A percentile compares a stretch with the other conserved stretches of the same genome.
phyloP scores from a whole-genome alignment of 148 eudicot genomes.

The Limonium bicolor region DNA sequence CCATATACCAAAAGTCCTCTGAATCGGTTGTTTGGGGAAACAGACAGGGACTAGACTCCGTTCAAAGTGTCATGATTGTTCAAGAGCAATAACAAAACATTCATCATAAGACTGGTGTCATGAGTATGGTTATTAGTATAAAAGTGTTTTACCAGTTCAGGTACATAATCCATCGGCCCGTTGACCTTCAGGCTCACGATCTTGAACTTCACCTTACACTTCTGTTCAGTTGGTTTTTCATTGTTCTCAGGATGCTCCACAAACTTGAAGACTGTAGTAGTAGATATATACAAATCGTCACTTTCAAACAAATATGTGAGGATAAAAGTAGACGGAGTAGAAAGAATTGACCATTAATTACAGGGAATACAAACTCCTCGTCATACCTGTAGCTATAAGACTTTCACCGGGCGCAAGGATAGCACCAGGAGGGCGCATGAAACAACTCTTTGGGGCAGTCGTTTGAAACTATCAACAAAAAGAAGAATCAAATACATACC shows the following conservation, averaged over 20 bases:
- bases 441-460: conserved; percentile 85
- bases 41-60: too few relatives aligned
- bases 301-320: not conserved
- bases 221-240: conserved; percentile 58
- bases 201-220: conserved; percentile 71
- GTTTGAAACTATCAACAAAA: conserved; percentile 86
- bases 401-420: conserved; percentile 71
- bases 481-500: too few relatives aligned
- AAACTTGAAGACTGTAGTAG: conserved; percentile 74
- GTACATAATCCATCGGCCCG: conserved; percentile 59
- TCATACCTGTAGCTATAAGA: conserved; percentile 49
- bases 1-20: too few relatives aligned
- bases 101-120: not conserved
- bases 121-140: too few relatives aligned
- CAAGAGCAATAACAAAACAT: not conserved
- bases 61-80: not conserved
- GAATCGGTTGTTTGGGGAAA: too few relatives aligned
- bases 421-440: conserved; percentile 85
- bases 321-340: too few relatives aligned
- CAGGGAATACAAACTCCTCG: not conserved
- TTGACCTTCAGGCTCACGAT: conserved; percentile 95
- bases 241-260: conserved; percentile 96
- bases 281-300: conserved; percentile 8
- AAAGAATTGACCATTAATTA: conserved; percentile 1
- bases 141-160: conserved; percentile 57